These are phyloP conservation scores for Amesomyces nigricolor DNA, from an alignment of 2,329 filamentous ascomycete species.

Conservation along the genomic window DNA sequence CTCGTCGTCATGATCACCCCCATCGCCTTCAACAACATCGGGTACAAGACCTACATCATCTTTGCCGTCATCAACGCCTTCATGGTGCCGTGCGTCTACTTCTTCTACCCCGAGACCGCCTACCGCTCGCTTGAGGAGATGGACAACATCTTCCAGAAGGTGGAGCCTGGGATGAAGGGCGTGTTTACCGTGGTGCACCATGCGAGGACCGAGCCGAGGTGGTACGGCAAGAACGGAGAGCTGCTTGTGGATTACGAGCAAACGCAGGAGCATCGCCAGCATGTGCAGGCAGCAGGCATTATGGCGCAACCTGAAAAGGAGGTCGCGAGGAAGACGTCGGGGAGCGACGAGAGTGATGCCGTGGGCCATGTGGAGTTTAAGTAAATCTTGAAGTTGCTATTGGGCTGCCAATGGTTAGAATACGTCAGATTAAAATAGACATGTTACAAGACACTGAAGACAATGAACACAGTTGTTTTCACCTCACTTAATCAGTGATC, in stretches of 20 bases:
- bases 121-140: constrained; percentile 62
- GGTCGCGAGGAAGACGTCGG: background rate
- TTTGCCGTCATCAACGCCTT: constrained; percentile 61
- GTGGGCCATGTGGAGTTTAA: background rate
- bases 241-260: constrained; percentile 44
- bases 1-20: constrained; percentile 58
- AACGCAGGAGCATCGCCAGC: constrained; percentile 25
- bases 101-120: constrained; percentile 61
- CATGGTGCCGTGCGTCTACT: constrained; percentile 53
- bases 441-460: too few species aligned
- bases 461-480: too few species aligned
- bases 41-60: constrained; percentile 48
- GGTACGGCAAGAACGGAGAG: constrained; percentile 56
- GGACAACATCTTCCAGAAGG: constrained; percentile 58
- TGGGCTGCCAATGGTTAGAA: too few species aligned
- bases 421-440: background rate
- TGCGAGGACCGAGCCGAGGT: constrained; percentile 44
- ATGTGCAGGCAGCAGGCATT: background rate
- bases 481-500: background rate
- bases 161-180: constrained; percentile 36
- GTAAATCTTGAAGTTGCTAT: background rate
- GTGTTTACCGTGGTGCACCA: constrained; percentile 39
- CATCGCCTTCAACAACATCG: constrained; percentile 54
- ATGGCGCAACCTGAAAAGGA: background rate
- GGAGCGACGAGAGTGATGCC: background rate